phyloP scores from a whole-genome alignment of 129 eudicot genomes.

The Deinandra increscens region DNA sequence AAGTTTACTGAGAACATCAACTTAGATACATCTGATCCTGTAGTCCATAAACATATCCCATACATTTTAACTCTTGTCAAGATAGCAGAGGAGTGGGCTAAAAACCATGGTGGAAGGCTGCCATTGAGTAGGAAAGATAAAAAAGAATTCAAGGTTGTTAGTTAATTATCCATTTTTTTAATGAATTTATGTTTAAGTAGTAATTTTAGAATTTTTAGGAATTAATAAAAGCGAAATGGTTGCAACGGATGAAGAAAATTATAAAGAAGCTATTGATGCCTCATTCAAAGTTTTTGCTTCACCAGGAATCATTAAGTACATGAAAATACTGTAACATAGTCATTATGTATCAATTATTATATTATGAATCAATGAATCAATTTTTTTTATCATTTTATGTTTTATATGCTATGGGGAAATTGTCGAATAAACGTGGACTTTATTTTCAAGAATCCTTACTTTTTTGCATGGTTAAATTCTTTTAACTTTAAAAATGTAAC shows the following conservation, averaged over 20 bases:
- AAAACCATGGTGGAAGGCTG: slow-evolving; percentile 71
- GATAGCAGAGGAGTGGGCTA: slow-evolving; percentile 81
- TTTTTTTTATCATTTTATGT: neutral
- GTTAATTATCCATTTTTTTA: slow-evolving; percentile 19
- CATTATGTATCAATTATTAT: too few species aligned
- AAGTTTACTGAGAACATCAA: slow-evolving; percentile 77
- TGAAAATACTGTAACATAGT: neutral
- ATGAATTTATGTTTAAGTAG: neutral
- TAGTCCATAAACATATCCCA: slow-evolving; percentile 86
- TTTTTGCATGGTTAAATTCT: neutral
- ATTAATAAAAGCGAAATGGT: slow-evolving; percentile 60
- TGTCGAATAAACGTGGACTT: neutral
- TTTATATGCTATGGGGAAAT: neutral
- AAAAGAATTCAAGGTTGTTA: slow-evolving; percentile 71
- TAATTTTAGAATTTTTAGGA: slow-evolving; percentile 47
- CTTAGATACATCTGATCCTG: slow-evolving; percentile 62
- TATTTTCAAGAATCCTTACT: neutral
- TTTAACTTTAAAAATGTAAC: neutral
- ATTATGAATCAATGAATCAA: neutral
- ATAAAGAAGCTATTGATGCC: slow-evolving; percentile 94
- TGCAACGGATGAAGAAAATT: slow-evolving; percentile 83
- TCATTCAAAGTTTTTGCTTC: slow-evolving; percentile 90
- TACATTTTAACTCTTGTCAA: slow-evolving; percentile 84
- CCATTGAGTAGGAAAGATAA: slow-evolving; percentile 90
- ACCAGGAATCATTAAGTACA: slow-evolving; percentile 78